phyloP scores from a whole-genome alignment of 1,284 basidiomycete species.

The Peniophora sp. region DNA sequence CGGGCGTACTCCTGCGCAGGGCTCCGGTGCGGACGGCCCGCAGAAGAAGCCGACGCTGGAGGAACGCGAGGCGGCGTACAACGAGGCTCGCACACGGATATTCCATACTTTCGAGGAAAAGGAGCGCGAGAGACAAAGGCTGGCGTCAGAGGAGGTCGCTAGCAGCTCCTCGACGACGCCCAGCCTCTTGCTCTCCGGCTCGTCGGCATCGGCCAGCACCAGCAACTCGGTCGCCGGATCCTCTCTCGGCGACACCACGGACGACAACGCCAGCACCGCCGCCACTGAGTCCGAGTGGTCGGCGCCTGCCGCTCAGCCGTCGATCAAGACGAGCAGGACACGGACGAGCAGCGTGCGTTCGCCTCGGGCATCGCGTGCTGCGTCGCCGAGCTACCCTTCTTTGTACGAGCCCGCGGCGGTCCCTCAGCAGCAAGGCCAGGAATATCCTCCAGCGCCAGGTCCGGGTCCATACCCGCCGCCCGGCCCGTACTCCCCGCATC shows the following conservation, averaged over 20 bases:
- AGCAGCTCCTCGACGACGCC: constrained; percentile 70
- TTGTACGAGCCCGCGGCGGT: constrained; percentile 48
- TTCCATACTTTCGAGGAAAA: constrained; percentile 77
- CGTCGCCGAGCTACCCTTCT: constrained; percentile 65
- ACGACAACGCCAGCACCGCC: constrained; percentile 59
- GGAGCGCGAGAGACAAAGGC: constrained; percentile 37
- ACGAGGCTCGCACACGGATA: constrained; percentile 73
- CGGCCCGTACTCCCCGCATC: constrained; percentile 25
- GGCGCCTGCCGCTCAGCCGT: constrained; percentile 36
- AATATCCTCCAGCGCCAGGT: constrained; percentile 42
- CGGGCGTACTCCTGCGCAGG: too few species aligned
- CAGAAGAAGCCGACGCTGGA: constrained; percentile 70
- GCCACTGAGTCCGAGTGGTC: constrained; percentile 78
- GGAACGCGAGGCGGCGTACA: constrained; percentile 77
- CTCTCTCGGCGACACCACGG: constrained; percentile 46
- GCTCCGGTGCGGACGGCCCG: constrained; percentile 58
- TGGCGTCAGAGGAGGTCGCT: constrained; percentile 59
- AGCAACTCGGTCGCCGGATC: constrained; percentile 39
- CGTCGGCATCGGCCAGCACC: constrained; percentile 54
- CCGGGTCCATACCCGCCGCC: constrained; percentile 25
- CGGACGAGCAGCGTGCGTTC: constrained; percentile 27
- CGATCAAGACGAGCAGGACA: constrained; percentile 42
- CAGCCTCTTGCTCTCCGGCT: constrained; percentile 34
- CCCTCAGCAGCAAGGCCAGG: constrained; percentile 20
- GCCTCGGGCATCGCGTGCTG: constrained; percentile 52